These are phyloP conservation scores for Apiotrichum mycotoxinovorans DNA, from an alignment of 1,284 basidiomycete genomes.

Conservation along the genomic window DNA sequence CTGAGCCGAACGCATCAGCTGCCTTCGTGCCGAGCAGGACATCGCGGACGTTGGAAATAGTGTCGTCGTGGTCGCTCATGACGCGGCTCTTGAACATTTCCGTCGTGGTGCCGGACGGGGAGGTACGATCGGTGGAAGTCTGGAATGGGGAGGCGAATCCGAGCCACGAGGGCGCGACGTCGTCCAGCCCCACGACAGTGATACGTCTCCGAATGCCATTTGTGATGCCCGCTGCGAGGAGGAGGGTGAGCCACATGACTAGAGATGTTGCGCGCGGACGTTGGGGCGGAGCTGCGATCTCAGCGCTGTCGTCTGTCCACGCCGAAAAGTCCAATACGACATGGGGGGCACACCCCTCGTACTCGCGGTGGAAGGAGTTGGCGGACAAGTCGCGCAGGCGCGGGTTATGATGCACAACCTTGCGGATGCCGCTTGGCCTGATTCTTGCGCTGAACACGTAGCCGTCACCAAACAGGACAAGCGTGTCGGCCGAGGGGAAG, in stretches of 20 bases:
- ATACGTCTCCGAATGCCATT: neutral
- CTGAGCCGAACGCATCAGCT: neutral
- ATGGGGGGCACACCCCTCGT: neutral
- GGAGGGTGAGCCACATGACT: neutral
- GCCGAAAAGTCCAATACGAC: neutral
- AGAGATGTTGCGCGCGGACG: neutral
- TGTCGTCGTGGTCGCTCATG: neutral
- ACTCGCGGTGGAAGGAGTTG: neutral
- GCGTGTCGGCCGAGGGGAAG: neutral
- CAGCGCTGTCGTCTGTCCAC: neutral
- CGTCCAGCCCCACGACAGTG: slow-evolving; percentile 3
- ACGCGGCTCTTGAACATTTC: neutral
- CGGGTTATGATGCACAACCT: neutral
- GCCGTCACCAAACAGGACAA: neutral
- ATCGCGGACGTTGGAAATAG: neutral
- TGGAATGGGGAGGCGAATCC: neutral
- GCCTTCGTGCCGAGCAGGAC: neutral
- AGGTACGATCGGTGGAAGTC: neutral
- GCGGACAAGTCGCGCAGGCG: neutral
- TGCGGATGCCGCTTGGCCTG: neutral
- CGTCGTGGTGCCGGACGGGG: neutral
- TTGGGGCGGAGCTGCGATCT: neutral
- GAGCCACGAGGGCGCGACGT: neutral
- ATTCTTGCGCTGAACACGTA: neutral
- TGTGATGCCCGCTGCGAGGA: neutral